Evolutionary conservation across 2,329 filamentous ascomycete species (phyloP).

Genomic region (Fusarium keratoplasticum): DNA sequence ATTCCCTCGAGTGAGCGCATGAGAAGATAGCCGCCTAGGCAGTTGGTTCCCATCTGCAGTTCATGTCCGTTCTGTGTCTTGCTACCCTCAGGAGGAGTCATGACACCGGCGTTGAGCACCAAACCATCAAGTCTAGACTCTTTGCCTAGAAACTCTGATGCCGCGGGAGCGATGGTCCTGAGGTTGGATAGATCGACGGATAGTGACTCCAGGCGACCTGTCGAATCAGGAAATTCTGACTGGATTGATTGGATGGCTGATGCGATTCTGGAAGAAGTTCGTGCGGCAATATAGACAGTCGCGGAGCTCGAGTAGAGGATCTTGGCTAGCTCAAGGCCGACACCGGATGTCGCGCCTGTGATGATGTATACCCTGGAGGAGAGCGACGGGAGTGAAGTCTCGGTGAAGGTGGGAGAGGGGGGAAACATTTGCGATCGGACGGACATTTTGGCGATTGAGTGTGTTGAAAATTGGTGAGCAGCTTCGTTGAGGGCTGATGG

Average conservation of each 20-base stretch:
- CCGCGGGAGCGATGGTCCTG: constrained; percentile 11
- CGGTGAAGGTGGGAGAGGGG: constrained; percentile 30
- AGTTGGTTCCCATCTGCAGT: constrained; percentile 37
- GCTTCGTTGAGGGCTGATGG: too few relatives aligned
- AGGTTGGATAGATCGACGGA: constrained; percentile 31
- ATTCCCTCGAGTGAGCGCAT: constrained; percentile 15
- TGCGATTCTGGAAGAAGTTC: constrained; percentile 18
- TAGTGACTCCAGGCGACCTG: constrained; percentile 24
- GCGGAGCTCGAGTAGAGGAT: constrained; percentile 32
- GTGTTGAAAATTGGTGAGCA: neutral
- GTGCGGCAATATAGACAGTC: constrained; percentile 27
- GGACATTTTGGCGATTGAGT: constrained; percentile 11
- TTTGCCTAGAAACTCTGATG: neutral
- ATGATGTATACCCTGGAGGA: constrained; percentile 31
- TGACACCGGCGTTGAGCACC: constrained; percentile 35
- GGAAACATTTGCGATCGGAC: constrained; percentile 31
- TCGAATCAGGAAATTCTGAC: constrained; percentile 12
- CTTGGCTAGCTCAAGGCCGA: constrained; percentile 34
- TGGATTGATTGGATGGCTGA: constrained; percentile 19
- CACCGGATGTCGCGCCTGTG: constrained; percentile 33
- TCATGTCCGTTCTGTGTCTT: constrained; percentile 30
- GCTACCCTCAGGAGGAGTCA: constrained; percentile 32
- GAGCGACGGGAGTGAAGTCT: constrained; percentile 21
- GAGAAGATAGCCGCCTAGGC: constrained; percentile 31
- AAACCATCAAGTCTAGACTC: constrained; percentile 31